Base-by-base conservation (phyloP, 176 grass and related monocot genomes). In the Oryza nivara region DNA sequence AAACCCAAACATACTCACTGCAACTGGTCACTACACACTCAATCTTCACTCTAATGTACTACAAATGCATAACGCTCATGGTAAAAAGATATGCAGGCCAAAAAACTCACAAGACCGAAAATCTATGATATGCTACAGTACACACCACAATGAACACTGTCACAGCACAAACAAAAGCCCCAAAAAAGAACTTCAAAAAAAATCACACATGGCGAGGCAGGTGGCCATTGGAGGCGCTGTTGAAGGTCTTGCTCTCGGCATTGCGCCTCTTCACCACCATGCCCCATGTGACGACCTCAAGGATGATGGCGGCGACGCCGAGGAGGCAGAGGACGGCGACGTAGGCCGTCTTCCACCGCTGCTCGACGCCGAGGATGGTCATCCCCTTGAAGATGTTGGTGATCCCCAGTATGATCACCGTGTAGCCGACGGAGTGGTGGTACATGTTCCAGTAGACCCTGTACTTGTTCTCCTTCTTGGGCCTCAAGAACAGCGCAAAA, bases 361-460 rank as follows among this genome's bases (percentile, higher is more conserved):
- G 90, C 48, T 87, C 85, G 6, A 87, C 32, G 20, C 30, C 19
- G 48, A 95, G 78, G 74, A 95, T 95, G 25, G 61, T 5, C 58
- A 95, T 46, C 44, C 93, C 93, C 64, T 88, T 90, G 71, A 95
- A 92, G 75, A 95, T 81, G 83, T 95, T 95, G 84, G 88, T 30
- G 60, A 90, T 5, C 32, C 81, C 74, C 16, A 95, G 74, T 23
- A 78, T 52, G 71, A 95, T 81, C 20, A 92, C 85, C 0, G 82
- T 40, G 79, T 92, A 95, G 20, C 93, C 93, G 7, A 86, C 79
- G 4, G 86, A 83, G 77, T 92, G 85, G 40, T 95, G 92, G 85
- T 92, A 95, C 41, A 80, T 48, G 88, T 95, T 95, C 92, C 92
- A 95, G 87, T 92, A 95, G 16, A n/a, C 14, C 6, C 88, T 80